Percentiles rank a stretch among this genome's conserved stretches.
Conservation (phyloP, 768 basidiomycete genomes). For the Tricholoma saponaceum region DNA sequence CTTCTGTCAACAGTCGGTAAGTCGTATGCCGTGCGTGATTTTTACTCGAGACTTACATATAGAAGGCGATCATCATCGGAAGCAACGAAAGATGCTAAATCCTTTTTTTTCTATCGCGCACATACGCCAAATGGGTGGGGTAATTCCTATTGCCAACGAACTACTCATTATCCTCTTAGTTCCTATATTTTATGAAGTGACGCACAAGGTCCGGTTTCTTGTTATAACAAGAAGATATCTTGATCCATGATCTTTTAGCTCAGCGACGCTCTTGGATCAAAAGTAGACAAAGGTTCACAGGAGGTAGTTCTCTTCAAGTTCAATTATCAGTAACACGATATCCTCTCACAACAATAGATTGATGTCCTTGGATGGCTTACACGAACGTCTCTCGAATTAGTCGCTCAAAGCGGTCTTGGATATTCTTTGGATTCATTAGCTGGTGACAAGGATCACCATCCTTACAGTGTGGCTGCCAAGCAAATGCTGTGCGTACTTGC, state of each 20-base stretch:
- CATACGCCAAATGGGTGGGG: slow-evolving; percentile 25
- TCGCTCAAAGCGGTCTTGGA: slow-evolving; percentile 27
- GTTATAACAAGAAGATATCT: background rate
- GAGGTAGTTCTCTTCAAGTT: slow-evolving; percentile 11
- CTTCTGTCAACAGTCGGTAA: slow-evolving; percentile 5
- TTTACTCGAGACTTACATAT: background rate
- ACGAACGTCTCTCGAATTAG: slow-evolving; percentile 25
- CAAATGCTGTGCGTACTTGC: slow-evolving; percentile 19
- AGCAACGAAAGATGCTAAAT: slow-evolving; percentile 33
- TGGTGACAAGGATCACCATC: slow-evolving; percentile 20
- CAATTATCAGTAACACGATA: background rate
- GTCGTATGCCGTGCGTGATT: background rate
- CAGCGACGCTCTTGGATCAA: slow-evolving; percentile 3
- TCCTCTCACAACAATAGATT: slow-evolving; percentile 11
- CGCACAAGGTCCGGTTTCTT: slow-evolving; percentile 7
- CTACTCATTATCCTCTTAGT: slow-evolving; percentile 4
- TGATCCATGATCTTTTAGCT: background rate
- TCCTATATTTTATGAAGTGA: slow-evolving; percentile 15
- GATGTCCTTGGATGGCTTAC: slow-evolving; percentile 25
- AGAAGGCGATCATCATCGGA: slow-evolving; percentile 15
- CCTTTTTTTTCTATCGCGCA: slow-evolving; percentile 34
- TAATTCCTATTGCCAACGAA: background rate
- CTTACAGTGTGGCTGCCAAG: slow-evolving; percentile 23
- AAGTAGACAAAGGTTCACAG: slow-evolving; percentile 8
- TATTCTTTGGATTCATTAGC: slow-evolving; percentile 26